Evolutionary conservation across 1,284 basidiomycete genomes (phyloP), one percentile per base, ranked within the genome.

Genomic region (Cryptococcus floricola): DNA sequence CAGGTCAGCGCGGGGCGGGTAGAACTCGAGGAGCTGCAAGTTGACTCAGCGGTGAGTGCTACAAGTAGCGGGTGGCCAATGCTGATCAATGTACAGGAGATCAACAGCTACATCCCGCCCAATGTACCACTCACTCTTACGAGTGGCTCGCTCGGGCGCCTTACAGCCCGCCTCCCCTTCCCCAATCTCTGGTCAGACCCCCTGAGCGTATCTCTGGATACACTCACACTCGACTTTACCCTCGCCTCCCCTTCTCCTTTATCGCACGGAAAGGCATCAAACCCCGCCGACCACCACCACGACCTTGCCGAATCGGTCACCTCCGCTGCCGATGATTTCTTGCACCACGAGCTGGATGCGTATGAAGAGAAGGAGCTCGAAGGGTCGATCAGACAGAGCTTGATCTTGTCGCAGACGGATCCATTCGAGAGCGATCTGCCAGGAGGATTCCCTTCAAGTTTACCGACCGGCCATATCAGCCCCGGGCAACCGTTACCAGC

Each of bases 1-100:
- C 91, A 95, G 74, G 87, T 97, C 65, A 87, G 89, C 8, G 88
- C 86, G 46, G 94, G 94, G 14, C 86, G 84, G 69, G 84, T 97
- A 14, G 89, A 93, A 75, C 82, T 97, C 31, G 86, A 87, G 60
- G 85, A 91, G 64, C 79, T 97, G 46, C 85, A 91, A 72, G 78
- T 97, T 43, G 85, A 93, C 70, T 81, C 82, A 47, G 79, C 85
- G 68, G 92, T 88, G 67, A 74, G 86, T 81, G 34, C 37, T 9
- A 7, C 48, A 38, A 39, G 16, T 16, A 39, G 18, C 19, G 48
- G 3, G 45, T 4, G n/a, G 14, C 19, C 45, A 23, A 12, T 46
- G 31, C 48, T 50, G 38, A 50, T 23, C 46, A 52, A 53, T 18
- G 10, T 28, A 37, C 59, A 96, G 92, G 87, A 88, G 23, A 87